Conservation (phyloP, 768 basidiomycete species). For the Piloderma croceum region DNA sequence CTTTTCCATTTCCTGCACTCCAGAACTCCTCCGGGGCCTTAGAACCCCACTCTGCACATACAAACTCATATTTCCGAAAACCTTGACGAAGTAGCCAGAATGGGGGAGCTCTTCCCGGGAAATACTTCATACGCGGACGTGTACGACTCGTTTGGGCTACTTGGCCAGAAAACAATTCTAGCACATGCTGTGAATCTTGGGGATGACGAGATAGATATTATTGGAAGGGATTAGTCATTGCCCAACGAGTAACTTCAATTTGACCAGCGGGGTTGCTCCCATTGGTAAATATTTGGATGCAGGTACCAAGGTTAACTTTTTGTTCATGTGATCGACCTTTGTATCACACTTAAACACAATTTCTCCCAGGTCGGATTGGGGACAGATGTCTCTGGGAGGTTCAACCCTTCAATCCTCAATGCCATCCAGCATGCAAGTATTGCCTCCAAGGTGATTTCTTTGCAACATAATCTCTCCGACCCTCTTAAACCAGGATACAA, state of each 20-base stretch:
- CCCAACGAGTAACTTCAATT: slow-evolving; percentile 40
- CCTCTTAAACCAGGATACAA: too few species aligned
- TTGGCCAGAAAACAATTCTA: slow-evolving; percentile 36
- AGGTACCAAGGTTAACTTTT: slow-evolving; percentile 35
- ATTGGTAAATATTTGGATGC: slow-evolving; percentile 37
- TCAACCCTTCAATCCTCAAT: slow-evolving; percentile 31
- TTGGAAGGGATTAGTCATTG: slow-evolving; percentile 42
- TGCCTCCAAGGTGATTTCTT: slow-evolving; percentile 32
- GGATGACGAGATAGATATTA: slow-evolving; percentile 32
- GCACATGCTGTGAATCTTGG: slow-evolving; percentile 41
- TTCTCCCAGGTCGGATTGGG: slow-evolving; percentile 40
- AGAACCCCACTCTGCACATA: slow-evolving; percentile 30
- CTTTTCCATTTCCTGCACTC: slow-evolving; percentile 41
- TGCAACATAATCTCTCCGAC: slow-evolving; percentile 23
- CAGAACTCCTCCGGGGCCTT: slow-evolving; percentile 27
- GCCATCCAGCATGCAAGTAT: slow-evolving; percentile 31
- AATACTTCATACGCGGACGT: slow-evolving; percentile 32
- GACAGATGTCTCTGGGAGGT: slow-evolving; percentile 40
- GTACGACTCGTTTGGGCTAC: slow-evolving; percentile 36
- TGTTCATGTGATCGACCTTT: neutral
- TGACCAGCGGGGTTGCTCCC: slow-evolving; percentile 34
- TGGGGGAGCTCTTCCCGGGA: slow-evolving; percentile 33
- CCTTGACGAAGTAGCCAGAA: slow-evolving; percentile 32
- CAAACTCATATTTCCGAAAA: slow-evolving; percentile 46
- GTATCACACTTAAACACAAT: neutral